phyloP scores from a whole-genome alignment of 1,284 basidiomycete species.

The Ustilago curta region DNA sequence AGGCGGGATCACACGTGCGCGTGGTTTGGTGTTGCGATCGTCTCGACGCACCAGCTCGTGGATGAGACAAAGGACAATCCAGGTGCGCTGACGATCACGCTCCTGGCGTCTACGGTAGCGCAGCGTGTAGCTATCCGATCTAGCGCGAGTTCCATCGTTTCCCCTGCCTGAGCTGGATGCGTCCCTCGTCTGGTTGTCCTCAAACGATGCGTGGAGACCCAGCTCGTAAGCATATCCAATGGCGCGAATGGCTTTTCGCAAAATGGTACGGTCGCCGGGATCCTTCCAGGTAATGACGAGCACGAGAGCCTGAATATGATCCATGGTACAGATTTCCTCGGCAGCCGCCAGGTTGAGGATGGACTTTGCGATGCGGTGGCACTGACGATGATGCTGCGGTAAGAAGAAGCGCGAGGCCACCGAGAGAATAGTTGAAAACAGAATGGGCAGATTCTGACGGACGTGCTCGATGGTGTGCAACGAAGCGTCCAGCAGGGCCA shows the following conservation, averaged over 20 bases:
- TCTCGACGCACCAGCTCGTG: conserved; percentile 39
- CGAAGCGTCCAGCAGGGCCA: conserved; percentile 68
- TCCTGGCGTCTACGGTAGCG: conserved; percentile 21
- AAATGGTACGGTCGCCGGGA: conserved; percentile 67
- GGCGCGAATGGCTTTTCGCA: conserved; percentile 66
- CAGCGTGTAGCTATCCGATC: conserved; percentile 23
- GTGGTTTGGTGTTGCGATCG: conserved; percentile 26
- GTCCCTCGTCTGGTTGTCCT: conserved; percentile 4
- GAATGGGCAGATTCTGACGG: conserved; percentile 79
- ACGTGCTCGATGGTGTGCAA: conserved; percentile 74
- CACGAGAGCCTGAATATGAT: conserved; percentile 84
- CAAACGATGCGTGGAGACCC: conserved; percentile 54
- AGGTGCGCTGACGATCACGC: conserved; percentile 51
- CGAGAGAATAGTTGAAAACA: conserved; percentile 84
- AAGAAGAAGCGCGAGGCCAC: conserved; percentile 86
- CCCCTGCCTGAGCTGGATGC: background rate
- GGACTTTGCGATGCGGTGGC: conserved; percentile 78
- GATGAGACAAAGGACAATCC: conserved; percentile 51
- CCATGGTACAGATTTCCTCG: conserved; percentile 80
- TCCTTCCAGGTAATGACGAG: conserved; percentile 86
- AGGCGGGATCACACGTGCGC: conserved; percentile 36
- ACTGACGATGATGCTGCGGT: conserved; percentile 76
- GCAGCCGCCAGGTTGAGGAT: conserved; percentile 78
- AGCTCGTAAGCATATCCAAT: conserved; percentile 70
- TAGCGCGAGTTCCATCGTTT: background rate